Evolutionary conservation across 208 protist species (phyloP), one percentile per base, ranked within the genome.

Genomic region (Trypanosoma vivax): DNA sequence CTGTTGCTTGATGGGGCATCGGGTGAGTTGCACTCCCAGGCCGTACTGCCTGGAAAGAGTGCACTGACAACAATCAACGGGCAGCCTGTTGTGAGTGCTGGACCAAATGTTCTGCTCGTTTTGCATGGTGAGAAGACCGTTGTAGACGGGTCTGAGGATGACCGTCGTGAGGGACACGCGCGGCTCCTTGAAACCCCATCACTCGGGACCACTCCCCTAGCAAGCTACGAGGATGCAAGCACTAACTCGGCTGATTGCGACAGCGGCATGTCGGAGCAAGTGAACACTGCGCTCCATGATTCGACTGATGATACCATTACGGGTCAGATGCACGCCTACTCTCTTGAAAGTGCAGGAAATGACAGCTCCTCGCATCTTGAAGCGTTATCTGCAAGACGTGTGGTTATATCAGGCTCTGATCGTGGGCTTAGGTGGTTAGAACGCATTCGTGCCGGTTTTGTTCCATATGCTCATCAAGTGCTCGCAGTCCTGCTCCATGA

Each of bases 11-110:
- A 79, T 54, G 33, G 47, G 2, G 58, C 68, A 14, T 74, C 75
- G 40, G 82, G 82, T 0, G 70, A 84, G 47, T 50, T 90, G 27
- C 82, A 90, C 61, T 41, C 62, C 27, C 82, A 86, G 60, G 75
- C 82, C 13, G 83, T 79, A 60, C 74, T 64, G 31, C 69, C 63
- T 0, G 34, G 41, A 21, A 73, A 67, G 11, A 68, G 59, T 37
- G 60, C 42, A 5, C 54, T 69, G 16, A 67, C 67, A 9, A 65
- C 74, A 19, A 31, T 70, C 37, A 63, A 49, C 47, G 68, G 64
- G 11, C 39, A 58, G 19, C 48, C 68, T 7, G 30, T 90, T 2
- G 72, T 59, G 23, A 67, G 58, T 19, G 61, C 65, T 2, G 82
- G 82, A 16, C 78, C 78, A 18, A 84, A 84, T 56, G 50, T 76